phyloP scores from a whole-genome alignment of 495 filamentous ascomycete species.

The Penicillium canescens region DNA sequence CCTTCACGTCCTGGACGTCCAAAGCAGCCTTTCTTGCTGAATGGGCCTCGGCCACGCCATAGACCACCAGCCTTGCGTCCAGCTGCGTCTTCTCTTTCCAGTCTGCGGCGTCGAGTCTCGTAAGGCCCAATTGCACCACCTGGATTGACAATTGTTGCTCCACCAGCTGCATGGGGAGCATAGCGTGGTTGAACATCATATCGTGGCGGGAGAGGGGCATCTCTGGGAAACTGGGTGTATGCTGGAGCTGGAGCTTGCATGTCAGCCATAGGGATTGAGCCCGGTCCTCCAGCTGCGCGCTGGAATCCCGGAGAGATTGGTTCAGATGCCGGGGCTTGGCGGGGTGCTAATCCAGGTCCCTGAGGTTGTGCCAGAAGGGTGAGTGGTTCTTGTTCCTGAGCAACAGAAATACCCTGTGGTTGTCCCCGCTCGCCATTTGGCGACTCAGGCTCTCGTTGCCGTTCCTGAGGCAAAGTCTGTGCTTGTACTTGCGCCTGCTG shows the following conservation, averaged over 20 bases:
- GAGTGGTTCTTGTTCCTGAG: not conserved
- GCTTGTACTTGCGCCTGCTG: not conserved
- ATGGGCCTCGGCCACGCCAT: slow-evolving; percentile 62
- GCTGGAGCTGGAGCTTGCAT: slow-evolving; percentile 41
- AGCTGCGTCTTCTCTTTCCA: slow-evolving; percentile 63
- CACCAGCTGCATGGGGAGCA: slow-evolving; percentile 15
- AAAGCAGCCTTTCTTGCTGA: slow-evolving; percentile 60
- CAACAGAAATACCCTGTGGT: not conserved
- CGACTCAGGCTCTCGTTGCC: too few relatives aligned
- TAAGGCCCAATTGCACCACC: slow-evolving; percentile 39
- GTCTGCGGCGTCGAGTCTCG: slow-evolving; percentile 53
- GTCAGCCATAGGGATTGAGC: slow-evolving; percentile 48
- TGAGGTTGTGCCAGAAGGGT: not conserved
- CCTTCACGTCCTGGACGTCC: slow-evolving; percentile 63
- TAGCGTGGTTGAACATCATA: slow-evolving; percentile 18
- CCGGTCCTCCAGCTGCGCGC: slow-evolving; percentile 37
- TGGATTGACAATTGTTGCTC: slow-evolving; percentile 26
- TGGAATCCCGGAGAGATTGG: slow-evolving; percentile 45
- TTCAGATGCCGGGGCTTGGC: slow-evolving; percentile 17
- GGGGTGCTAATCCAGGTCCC: not conserved
- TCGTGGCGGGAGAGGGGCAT: slow-evolving; percentile 25
- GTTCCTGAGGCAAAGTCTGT: too few relatives aligned
- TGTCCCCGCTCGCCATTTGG: too few relatives aligned
- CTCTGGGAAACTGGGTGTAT: slow-evolving; percentile 24
- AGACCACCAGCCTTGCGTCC: slow-evolving; percentile 55